phyloP scores from a whole-genome alignment of 805 yeast species.

The Nakazawaea wyomingensis region DNA sequence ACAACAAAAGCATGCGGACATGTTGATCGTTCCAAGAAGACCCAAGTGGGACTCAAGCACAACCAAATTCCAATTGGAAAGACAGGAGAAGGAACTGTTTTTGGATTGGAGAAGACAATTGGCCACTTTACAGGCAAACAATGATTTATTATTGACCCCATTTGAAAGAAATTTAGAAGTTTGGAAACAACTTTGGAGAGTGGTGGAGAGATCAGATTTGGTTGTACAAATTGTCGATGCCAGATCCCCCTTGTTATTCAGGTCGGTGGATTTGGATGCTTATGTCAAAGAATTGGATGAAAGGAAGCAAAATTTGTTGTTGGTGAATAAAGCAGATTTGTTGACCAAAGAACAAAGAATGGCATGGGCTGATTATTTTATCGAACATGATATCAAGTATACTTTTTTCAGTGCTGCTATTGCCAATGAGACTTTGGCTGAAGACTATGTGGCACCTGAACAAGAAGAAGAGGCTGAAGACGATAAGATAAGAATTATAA shows the following conservation, averaged over 20 bases:
- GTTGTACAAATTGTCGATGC: constrained; percentile 98
- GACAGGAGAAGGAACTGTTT: constrained; percentile 85
- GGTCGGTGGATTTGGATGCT: constrained; percentile 77
- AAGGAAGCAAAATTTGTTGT: constrained; percentile 71
- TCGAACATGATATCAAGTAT: constrained; percentile 60
- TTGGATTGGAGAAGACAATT: constrained; percentile 90
- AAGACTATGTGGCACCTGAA: constrained; percentile 44
- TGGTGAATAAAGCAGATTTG: constrained; percentile 92
- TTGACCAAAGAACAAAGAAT: constrained; percentile 71
- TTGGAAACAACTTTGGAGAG: constrained; percentile 98
- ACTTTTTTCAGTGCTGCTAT: constrained; percentile 90
- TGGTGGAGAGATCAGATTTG: constrained; percentile 88
- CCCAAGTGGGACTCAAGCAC: constrained; percentile 78
- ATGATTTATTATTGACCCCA: constrained; percentile 87
- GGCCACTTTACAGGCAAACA: constrained; percentile 77
- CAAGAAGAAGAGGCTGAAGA: constrained; percentile 26
- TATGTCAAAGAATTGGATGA: constrained; percentile 76
- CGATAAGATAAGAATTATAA: constrained; percentile 61
- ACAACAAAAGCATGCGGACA: constrained; percentile 61
- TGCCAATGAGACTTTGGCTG: constrained; percentile 72
- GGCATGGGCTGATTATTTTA: constrained; percentile 84
- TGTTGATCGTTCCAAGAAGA: constrained; percentile 85
- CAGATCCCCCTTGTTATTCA: constrained; percentile 83
- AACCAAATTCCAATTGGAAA: constrained; percentile 72
- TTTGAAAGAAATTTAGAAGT: constrained; percentile 96